Base-by-base conservation (phyloP, 805 yeast genomes). In the Myxozyma kluyveri region DNA sequence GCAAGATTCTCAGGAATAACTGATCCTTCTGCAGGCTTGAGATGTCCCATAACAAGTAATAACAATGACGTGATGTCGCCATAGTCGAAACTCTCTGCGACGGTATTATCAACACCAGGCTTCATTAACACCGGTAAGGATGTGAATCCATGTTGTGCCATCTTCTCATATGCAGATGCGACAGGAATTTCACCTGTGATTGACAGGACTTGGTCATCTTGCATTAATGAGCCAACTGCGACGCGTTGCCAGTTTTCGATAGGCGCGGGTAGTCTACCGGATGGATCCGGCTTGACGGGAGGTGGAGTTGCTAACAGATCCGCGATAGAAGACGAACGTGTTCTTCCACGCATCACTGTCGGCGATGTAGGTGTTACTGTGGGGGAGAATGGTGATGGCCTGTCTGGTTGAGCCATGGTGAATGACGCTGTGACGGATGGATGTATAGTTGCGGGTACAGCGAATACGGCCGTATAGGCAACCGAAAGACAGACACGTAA, bases 61-160 rank as follows among this genome's bases (percentile, higher is more conserved):
- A 91, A 73, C 67, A 89, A 89, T 10, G 96, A 83, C 63, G 88
- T 89, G 68, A 91, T 76, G 70, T 91, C 97, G 26, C 91, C 79
- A 70, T 88, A 93, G 69, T 93, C 99, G 68, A 91, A 91, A 1
- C 96, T 85, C 54, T 85, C 75, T 63, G 93, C 88, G 59, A 83
- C 78, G 60, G 83, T 71, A 60, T 82, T 87, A 46, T 75, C 73
- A 29, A 32, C 50, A 1, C 75, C 72, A 52, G 63, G 54, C 26
- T 45, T 47, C 26, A 63, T 59, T 23, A 62, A 61, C 17, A 91
- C 93, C 0, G 99, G 98, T 50, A 93, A 72, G 14, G 95, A 84
- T 1, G 96, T 91, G 64, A 93, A 77, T 58, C 84, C 82, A 67
- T 90, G 77, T 29, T 76, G 71, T 27, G 79, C 76, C 63, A 91